These are phyloP conservation scores for Pinus taeda DNA, from an alignment of 75 land plant species.

Conservation along the genomic window DNA sequence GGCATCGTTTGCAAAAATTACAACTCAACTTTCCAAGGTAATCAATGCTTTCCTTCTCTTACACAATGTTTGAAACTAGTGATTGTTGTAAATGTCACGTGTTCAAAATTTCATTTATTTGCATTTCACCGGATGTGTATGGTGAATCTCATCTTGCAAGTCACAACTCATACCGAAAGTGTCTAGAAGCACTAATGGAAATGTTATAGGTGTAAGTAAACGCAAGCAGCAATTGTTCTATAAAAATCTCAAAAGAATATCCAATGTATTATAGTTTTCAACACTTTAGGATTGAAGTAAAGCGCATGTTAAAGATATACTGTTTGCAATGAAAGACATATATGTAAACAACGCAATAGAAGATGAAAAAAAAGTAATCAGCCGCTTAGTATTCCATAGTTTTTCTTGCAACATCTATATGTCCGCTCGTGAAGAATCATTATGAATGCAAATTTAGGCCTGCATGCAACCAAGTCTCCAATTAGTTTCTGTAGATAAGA, in stretches of 20 bases:
- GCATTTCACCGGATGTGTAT: neutral
- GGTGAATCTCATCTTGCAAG: neutral
- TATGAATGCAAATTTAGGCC: too few species aligned
- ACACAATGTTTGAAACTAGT: neutral
- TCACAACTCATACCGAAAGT: neutral
- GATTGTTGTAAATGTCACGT: neutral
- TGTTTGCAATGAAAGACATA: neutral
- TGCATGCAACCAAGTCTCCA: too few species aligned
- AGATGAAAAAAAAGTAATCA: too few species aligned
- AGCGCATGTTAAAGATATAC: neutral
- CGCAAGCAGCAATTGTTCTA: too few species aligned
- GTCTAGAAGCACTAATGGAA: neutral
- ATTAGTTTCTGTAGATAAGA: too few species aligned
- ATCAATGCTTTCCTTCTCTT: neutral
- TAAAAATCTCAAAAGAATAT: neutral
- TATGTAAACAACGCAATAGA: neutral
- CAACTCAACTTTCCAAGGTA: constrained; percentile 96
- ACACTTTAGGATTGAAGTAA: neutral
- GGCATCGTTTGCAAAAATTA: constrained; percentile 85
- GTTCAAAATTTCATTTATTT: neutral
- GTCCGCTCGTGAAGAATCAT: too few species aligned
- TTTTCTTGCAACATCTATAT: too few species aligned
- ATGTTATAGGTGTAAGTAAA: too few species aligned
- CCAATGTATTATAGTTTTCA: neutral
- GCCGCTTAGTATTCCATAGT: too few species aligned